These are phyloP conservation scores for Geotrichum aggregatum DNA, from an alignment of 1,139 yeast species.

Conservation along the genomic window DNA sequence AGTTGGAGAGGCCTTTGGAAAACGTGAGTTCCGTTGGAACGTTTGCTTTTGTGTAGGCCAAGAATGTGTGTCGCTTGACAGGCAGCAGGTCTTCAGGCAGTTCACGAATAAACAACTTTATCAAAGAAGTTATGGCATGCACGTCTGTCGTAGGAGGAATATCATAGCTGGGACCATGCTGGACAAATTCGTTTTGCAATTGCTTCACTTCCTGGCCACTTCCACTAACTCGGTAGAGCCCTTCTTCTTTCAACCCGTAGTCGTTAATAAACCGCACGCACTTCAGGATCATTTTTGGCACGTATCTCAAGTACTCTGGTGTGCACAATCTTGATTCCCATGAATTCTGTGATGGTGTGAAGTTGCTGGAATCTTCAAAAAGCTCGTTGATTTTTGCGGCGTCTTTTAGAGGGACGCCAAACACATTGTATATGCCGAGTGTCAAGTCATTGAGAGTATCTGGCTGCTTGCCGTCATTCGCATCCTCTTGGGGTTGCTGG, in stretches of 20 bases:
- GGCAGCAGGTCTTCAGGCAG: conserved; percentile 66
- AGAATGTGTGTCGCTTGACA: conserved; percentile 22
- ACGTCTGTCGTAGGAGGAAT: conserved; percentile 64
- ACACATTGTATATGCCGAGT: conserved; percentile 26
- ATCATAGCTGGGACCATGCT: conserved; percentile 56
- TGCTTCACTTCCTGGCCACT: conserved; percentile 63
- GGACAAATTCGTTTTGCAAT: conserved; percentile 60
- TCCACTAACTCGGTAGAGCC: conserved; percentile 77
- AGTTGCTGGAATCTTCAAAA: conserved; percentile 1
- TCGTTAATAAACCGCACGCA: conserved; percentile 27
- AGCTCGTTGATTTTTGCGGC: conserved; percentile 25
- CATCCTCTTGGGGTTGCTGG: not conserved
- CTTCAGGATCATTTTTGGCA: conserved; percentile 29
- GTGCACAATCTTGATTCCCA: conserved; percentile 21
- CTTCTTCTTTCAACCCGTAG: conserved; percentile 69
- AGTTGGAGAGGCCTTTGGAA: conserved; percentile 3
- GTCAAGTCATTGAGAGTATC: not conserved
- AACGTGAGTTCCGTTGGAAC: conserved; percentile 6
- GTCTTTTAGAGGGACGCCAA: conserved; percentile 30
- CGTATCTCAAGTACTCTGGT: conserved; percentile 24
- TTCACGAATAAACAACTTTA: conserved; percentile 71
- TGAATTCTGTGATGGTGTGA: conserved; percentile 10
- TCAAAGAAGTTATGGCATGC: conserved; percentile 79
- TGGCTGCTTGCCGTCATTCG: not conserved
- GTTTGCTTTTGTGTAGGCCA: conserved; percentile 19